Evolutionary conservation across 2,329 filamentous ascomycete genomes (phyloP).

Genomic region (Fusarium sp.): DNA sequence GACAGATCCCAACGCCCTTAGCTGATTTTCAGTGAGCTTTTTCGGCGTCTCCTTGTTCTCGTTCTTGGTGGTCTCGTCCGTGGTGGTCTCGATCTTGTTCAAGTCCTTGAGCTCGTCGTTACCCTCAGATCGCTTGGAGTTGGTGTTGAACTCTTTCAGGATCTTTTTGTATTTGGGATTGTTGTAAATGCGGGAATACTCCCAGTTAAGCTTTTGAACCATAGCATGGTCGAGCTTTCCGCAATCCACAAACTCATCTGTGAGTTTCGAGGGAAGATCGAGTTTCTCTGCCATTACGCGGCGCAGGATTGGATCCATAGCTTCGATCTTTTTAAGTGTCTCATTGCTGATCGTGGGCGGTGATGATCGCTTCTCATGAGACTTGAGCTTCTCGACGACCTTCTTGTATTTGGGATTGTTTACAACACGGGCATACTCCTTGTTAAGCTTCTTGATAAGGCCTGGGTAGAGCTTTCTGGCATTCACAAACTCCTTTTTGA

Average conservation of each 20-base stretch:
- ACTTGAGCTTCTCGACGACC: not conserved
- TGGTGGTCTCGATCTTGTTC: no score
- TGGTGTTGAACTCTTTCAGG: not conserved
- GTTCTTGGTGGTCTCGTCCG: not conserved
- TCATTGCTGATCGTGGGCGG: not conserved
- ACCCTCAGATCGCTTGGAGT: not conserved
- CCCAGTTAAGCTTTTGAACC: conserved; percentile 5
- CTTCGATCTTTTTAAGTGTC: not conserved
- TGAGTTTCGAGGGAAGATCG: not conserved
- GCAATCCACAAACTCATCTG: not conserved
- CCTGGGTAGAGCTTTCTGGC: not conserved
- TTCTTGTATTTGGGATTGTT: not conserved
- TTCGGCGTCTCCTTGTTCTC: not conserved
- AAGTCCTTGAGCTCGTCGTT: no score
- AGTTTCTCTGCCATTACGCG: not conserved
- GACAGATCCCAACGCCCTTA: not conserved
- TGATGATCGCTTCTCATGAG: not conserved
- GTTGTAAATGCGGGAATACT: not conserved
- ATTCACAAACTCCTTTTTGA: not conserved
- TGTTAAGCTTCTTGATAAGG: conserved; percentile 5
- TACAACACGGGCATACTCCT: not conserved
- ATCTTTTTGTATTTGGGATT: not conserved
- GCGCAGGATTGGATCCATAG: not conserved
- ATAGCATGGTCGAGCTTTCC: not conserved
- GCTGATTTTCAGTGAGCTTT: not conserved